Conservation (phyloP, 805 yeast genomes). For the Suhomyces faveliae region DNA sequence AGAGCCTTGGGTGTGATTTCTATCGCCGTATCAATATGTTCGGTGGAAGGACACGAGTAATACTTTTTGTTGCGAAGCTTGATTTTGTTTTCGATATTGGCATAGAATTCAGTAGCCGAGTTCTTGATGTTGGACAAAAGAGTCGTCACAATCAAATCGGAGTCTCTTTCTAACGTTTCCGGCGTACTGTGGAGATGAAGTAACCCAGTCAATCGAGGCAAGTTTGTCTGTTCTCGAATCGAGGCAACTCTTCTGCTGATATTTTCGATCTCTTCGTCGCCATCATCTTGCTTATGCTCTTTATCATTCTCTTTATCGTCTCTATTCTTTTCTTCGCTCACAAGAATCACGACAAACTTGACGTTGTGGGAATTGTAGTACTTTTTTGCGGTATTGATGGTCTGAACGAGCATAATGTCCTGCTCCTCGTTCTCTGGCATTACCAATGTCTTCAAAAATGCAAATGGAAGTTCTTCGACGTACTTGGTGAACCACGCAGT, state of each 20-base stretch:
- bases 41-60: constrained; percentile 32
- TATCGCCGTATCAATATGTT: constrained; percentile 25
- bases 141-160: constrained; percentile 30
- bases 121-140: constrained; percentile 29
- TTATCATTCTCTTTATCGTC: background rate
- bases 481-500: constrained; percentile 38
- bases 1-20: constrained; percentile 36
- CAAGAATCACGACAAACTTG: constrained; percentile 25
- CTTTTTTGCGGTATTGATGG: constrained; percentile 16
- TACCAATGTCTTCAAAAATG: constrained; percentile 20
- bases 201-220: constrained; percentile 32
- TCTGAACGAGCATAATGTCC: constrained; percentile 9
- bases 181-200: constrained; percentile 20
- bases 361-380: constrained; percentile 11
- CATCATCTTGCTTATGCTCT: too few relatives aligned
- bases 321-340: constrained; percentile 7
- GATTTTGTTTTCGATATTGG: constrained; percentile 29
- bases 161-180: constrained; percentile 23
- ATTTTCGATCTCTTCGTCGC: background rate
- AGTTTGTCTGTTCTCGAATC: constrained; percentile 27
- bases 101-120: constrained; percentile 34
- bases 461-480: constrained; percentile 30
- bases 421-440: constrained; percentile 14
- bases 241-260: constrained; percentile 17
- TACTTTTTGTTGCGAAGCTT: constrained; percentile 37